These are phyloP conservation scores for Malassezia slooffiae DNA, from an alignment of 1,284 basidiomycete genomes.

Conservation along the genomic window DNA sequence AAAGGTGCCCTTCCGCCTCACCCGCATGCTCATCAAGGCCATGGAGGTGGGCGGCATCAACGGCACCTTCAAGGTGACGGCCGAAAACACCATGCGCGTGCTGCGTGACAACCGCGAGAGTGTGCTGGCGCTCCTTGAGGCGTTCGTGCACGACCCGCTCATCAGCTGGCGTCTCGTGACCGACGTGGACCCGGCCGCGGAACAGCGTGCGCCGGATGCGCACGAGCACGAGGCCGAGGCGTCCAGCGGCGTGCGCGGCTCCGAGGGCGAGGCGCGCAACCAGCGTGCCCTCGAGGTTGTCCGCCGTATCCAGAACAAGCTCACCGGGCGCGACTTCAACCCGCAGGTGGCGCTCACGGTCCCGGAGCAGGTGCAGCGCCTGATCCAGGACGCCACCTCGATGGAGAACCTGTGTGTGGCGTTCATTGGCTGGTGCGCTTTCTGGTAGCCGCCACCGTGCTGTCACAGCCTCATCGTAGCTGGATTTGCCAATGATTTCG, in stretches of 20 bases:
- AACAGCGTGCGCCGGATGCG: conserved; percentile 35
- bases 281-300: conserved; percentile 42
- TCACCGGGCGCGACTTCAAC: conserved; percentile 40
- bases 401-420: conserved; percentile 42
- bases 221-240: conserved; percentile 31
- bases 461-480: too few species aligned
- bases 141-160: conserved; percentile 56
- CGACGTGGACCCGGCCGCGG: conserved; percentile 20
- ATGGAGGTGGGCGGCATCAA: conserved; percentile 97
- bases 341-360: conserved; percentile 28
- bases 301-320: conserved; percentile 41
- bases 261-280: conserved; percentile 31
- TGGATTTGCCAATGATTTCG: too few species aligned
- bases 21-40: conserved; percentile 94
- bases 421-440: conserved; percentile 43
- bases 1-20: conserved; percentile 94
- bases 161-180: conserved; percentile 52
- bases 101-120: conserved; percentile 94
- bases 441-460: conserved; percentile 21
- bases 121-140: conserved; percentile 92
- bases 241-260: conserved; percentile 5
- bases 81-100: conserved; percentile 94
- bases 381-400: conserved; percentile 39
- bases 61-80: conserved; percentile 88
- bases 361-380: conserved; percentile 33